Conservation (phyloP, 768 basidiomycete species). For the Rhodosporidiobolus sp. region DNA sequence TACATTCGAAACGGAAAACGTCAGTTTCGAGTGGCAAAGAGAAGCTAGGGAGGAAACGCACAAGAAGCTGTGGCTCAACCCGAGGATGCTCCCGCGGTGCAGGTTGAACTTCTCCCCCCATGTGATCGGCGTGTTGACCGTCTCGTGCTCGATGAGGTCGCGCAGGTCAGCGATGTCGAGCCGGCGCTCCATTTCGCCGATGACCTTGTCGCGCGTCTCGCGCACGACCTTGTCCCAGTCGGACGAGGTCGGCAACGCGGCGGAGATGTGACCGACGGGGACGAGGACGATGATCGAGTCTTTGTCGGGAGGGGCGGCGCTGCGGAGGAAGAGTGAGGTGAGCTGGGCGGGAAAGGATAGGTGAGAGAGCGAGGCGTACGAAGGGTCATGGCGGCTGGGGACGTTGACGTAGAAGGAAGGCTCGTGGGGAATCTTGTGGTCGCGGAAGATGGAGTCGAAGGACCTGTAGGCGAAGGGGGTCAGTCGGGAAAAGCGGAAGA, state of each 20-base stretch:
- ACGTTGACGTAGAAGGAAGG: conserved; percentile 54
- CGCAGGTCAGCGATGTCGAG: conserved; percentile 47
- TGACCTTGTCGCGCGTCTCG: conserved; percentile 29
- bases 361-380: conserved; percentile 15
- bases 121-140: conserved; percentile 50
- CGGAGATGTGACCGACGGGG: conserved; percentile 50
- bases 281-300: conserved; percentile 51
- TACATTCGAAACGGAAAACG: background rate
- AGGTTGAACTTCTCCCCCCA: conserved; percentile 54
- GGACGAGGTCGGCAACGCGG: conserved; percentile 26
- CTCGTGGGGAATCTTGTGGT: conserved; percentile 51
- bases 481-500: background rate
- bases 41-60: conserved; percentile 35
- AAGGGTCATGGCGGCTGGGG: conserved; percentile 50
- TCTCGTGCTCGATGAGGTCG: conserved; percentile 50
- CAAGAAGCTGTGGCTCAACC: conserved; percentile 50
- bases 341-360: accelerated
- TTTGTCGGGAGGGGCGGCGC: conserved; percentile 51
- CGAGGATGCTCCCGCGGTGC: conserved; percentile 52
- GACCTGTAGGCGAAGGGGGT: background rate
- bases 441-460: conserved; percentile 53
- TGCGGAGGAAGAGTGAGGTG: background rate
- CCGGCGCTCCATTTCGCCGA: conserved; percentile 44
- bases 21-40: background rate
- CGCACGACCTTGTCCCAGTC: conserved; percentile 29